Base-by-base conservation (phyloP, 257 asterid genomes). In the Capsicum baccatum region DNA sequence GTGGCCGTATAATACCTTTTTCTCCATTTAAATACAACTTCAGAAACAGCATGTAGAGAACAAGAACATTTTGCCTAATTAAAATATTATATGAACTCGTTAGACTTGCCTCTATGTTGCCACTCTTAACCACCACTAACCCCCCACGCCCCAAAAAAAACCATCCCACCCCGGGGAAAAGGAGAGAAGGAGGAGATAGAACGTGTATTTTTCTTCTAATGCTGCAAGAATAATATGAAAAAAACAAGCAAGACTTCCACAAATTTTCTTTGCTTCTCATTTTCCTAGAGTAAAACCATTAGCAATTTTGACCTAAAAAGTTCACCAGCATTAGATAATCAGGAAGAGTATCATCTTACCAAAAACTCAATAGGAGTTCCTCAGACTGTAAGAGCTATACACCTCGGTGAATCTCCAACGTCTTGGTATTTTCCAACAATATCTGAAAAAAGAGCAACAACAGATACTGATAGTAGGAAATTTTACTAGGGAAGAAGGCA, bases 391-490 rank as follows among this genome's bases (percentile, higher is more conserved):
- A 64, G 73, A 52, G 48, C 89, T 89, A 91, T 85, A 87, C 80
- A 73, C 98, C 96, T 87, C 94, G 89, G 48, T 92, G 92, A 60
- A 88, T 85, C 89, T 91, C 99, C 85, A 96, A 85, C 79, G 90
- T 88, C 91, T 93, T 92, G 9, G 99, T 91, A 87, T 96, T 92
- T 79, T 91, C 97, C 52, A 93, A 83, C 80, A 96, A 85, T 83
- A 94, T 80, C 99, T 95, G 92, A 62, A 85, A 62, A 39, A 64
- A 79, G 26, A 81, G 14, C 83, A 84, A 37, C 74, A 76, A 57
- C 35, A 47, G 63, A 47, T 54, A 57, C 13, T 21, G 66, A 35
- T 7, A 12, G 64, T 39, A 48, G 26, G 12, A 82, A 48, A 9
- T 26, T 37, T 59, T 26, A 7, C 14, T 3, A 39, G 44, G 44